phyloP scores from a whole-genome alignment of 352 stramenopile species.

The Pythium phragmitis region DNA sequence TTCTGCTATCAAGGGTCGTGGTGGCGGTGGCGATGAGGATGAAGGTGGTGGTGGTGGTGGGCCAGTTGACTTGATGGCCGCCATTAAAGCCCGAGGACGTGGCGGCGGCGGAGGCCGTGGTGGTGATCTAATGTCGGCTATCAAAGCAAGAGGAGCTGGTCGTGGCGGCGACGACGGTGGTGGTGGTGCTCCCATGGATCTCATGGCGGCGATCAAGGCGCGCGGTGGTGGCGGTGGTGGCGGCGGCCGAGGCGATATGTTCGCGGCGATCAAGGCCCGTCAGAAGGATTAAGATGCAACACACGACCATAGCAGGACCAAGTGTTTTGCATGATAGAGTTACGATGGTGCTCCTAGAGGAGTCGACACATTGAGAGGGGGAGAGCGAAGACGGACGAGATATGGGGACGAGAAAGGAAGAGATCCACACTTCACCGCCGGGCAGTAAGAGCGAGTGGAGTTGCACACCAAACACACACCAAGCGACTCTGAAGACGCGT shows the following conservation, averaged over 20 bases:
- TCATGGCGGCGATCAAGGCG: constrained; percentile 72
- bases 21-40: constrained; percentile 27
- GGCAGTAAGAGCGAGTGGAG: background rate
- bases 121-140: constrained; percentile 28
- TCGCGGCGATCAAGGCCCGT: constrained; percentile 63
- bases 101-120: constrained; percentile 19
- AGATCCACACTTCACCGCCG: background rate
- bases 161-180: constrained; percentile 1
- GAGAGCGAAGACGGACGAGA: background rate
- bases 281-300: constrained; percentile 46
- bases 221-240: constrained; percentile 37
- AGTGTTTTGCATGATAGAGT: constrained; percentile 23
- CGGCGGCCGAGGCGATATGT: constrained; percentile 28
- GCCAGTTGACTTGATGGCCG: constrained; percentile 24
- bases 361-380: constrained; percentile 4
- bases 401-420: background rate
- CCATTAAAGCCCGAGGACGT: constrained; percentile 27
- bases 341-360: constrained; percentile 25
- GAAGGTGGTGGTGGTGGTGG: constrained; percentile 21
- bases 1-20: constrained; percentile 38
- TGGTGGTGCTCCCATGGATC: constrained; percentile 33
- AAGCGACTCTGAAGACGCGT: background rate
- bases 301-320: background rate
- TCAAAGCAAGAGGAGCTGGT: constrained; percentile 25
- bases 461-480: constrained; percentile 1